These are phyloP conservation scores for Leptographium galeiforme DNA, from an alignment of 2,329 filamentous ascomycete species.

Conservation along the genomic window DNA sequence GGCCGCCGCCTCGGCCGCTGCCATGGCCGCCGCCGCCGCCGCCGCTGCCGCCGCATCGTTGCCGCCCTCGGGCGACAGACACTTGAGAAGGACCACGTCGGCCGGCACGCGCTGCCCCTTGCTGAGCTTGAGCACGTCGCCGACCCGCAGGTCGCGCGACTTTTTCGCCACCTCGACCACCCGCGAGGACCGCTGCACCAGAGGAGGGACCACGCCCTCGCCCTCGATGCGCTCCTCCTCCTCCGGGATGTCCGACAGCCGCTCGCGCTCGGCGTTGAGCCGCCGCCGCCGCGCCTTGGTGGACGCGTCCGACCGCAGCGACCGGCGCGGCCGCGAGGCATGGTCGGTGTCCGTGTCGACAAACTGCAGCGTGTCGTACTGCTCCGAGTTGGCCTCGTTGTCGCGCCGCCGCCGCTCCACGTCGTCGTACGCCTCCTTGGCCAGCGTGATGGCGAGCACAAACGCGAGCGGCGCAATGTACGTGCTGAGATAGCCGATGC, in stretches of 20 bases:
- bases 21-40: conserved; percentile 14
- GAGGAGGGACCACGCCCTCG: conserved; percentile 16
- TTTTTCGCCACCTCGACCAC: conserved; percentile 62
- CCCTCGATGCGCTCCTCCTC: conserved; percentile 46
- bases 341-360: conserved; percentile 30
- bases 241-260: conserved; percentile 54
- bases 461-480: conserved; percentile 89
- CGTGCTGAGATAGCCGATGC: conserved; percentile 88
- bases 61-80: conserved; percentile 23
- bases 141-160: conserved; percentile 80
- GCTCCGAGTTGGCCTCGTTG: conserved; percentile 86
- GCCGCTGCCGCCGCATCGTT: conserved; percentile 5
- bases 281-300: conserved; percentile 25
- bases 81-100: conserved; percentile 87
- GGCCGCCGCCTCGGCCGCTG: conserved; percentile 22
- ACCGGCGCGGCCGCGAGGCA: conserved; percentile 22
- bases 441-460: conserved; percentile 81
- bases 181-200: conserved; percentile 27
- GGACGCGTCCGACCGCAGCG: conserved; percentile 31
- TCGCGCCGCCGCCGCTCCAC: conserved; percentile 76
- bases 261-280: conserved; percentile 19
- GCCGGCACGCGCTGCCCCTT: conserved; percentile 92
- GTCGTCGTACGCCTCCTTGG: conserved; percentile 92
- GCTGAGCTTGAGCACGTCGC: conserved; percentile 82
- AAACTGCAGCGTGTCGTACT: conserved; percentile 67